These are phyloP conservation scores for Colletotrichum sp. DNA, from an alignment of 2,329 filamentous ascomycete species.

Conservation along the genomic window DNA sequence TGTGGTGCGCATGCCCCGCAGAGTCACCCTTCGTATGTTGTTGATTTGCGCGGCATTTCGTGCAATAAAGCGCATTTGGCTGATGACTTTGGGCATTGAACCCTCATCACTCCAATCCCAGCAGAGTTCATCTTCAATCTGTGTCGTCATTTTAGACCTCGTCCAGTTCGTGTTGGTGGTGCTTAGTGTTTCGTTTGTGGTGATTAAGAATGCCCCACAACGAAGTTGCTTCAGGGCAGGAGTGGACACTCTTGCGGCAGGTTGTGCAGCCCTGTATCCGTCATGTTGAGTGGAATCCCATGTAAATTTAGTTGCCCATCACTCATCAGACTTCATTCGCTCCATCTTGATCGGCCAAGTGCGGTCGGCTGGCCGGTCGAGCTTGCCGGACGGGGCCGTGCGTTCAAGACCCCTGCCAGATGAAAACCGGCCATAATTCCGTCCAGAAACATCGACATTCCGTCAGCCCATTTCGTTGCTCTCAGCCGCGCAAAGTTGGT, in stretches of 20 bases:
- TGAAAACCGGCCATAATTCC: background rate
- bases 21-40: background rate
- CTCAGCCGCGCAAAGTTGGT: background rate
- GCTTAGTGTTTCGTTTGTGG: background rate
- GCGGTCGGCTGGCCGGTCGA: background rate
- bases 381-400: background rate
- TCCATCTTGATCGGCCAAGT: background rate
- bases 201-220: background rate
- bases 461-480: accelerated
- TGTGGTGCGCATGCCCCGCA: background rate
- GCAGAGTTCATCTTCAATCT: background rate
- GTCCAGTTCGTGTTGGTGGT: background rate
- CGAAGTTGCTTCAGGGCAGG: background rate
- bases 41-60: background rate
- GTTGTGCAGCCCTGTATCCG: background rate
- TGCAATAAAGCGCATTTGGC: background rate
- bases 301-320: background rate
- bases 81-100: background rate
- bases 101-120: background rate
- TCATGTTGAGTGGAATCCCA: background rate
- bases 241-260: background rate
- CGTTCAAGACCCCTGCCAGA: background rate
- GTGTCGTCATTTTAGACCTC: background rate
- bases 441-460: background rate
- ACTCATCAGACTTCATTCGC: background rate